Conservation (phyloP, 2,329 filamentous ascomycete species). For the Nothophaeocryptopus gaeumannii region DNA sequence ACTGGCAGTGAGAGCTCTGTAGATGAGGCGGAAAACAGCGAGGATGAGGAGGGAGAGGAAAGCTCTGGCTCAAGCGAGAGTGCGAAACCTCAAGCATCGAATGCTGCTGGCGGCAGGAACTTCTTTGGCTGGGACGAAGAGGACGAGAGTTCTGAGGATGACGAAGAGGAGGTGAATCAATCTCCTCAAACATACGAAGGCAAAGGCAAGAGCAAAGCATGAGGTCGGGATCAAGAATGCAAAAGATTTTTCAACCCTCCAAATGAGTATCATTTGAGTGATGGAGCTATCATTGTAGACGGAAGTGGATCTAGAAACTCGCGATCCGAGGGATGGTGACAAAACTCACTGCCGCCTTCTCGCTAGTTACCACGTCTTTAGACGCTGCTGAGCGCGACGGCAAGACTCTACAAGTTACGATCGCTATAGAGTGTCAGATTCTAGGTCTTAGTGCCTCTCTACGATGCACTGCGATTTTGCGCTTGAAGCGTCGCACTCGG, state of each 20-base stretch:
- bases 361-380: not conserved
- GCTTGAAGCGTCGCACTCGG: no score
- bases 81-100: conserved; percentile 38
- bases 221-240: not conserved
- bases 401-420: not conserved
- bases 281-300: not conserved
- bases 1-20: conserved; percentile 41
- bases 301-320: no score
- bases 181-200: conserved; percentile 36
- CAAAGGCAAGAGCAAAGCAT: conserved; percentile 42
- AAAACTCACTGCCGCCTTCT: not conserved
- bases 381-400: not conserved
- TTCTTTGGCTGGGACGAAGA: conserved; percentile 81
- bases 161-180: conserved; percentile 29
- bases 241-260: not conserved
- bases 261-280: not conserved
- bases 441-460: no score
- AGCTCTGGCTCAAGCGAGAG: conserved; percentile 32
- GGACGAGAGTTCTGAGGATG: conserved; percentile 48
- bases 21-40: conserved; percentile 41
- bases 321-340: not conserved
- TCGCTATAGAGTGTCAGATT: no score
- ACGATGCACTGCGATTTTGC: no score
- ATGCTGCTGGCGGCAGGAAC: conserved; percentile 38
- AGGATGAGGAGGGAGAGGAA: conserved; percentile 31